Base-by-base conservation (phyloP, 768 basidiomycete genomes). In the Russula earlei region DNA sequence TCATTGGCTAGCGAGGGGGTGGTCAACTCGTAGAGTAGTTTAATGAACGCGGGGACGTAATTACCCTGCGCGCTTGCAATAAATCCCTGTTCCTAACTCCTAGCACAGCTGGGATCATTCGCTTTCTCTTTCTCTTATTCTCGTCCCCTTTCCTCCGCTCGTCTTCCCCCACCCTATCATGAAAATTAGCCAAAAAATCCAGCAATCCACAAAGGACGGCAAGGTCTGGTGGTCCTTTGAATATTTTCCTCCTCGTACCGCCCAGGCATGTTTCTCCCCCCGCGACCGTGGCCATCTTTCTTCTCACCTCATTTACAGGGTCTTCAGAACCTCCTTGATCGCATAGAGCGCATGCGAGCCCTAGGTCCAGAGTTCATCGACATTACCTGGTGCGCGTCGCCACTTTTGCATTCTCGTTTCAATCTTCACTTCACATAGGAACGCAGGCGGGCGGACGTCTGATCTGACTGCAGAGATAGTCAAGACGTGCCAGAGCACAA, bases 191-290 rank as follows among this genome's bases (percentile, higher is more conserved):
- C 82, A 93, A 71, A 97, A 95, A 75, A 90, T 97, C 43, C 78
- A 84, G 61, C 83, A 90, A 69, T 89, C 89, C 46, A 74, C 81
- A 58, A 84, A 86, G 68, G 87, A 95, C 64, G 84, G 86, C 61
- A 83, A 91, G 66, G 74, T 90, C 57, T 96, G 93, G 87, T 99
- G 94, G 94, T 93, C 91, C 36, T 98, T 99, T 69, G 95, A 99
- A 68, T 98, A 93, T 73, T 98, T 99, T 66, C 95, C 96, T 54
- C 94, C 91, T 20, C 77, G 93, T 61, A 96, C 93, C 33, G 91
- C 91, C 48, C 93, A 95, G 82, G 91, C 91, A 59, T 56, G 70
- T 65, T 37, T 52, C 54, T 5, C 29, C 38, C 52, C 14, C 46
- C 34, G 42, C 58, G 19, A 12, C 10, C 37, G 34, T 5, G 38